A percentile compares a stretch with the other conserved stretches of the same genome.
Conservation (phyloP, 805 yeast species). For the Nakazawaea wickerhamii region DNA sequence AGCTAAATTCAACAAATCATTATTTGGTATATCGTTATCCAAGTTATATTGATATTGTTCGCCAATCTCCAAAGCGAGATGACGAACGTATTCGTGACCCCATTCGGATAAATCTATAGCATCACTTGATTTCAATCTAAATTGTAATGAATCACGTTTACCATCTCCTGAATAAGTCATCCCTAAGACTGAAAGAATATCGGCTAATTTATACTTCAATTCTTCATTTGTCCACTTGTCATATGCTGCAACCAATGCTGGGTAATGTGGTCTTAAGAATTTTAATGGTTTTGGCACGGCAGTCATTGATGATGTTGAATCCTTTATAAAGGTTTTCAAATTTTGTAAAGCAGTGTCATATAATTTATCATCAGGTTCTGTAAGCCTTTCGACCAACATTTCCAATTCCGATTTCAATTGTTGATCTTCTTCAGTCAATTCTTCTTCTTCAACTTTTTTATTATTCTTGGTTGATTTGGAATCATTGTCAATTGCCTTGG, state of each 20-base stretch:
- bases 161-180: conserved; percentile 89
- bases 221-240: conserved; percentile 54
- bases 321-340: conserved; percentile 74
- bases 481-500: conserved; percentile 6
- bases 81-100: conserved; percentile 99
- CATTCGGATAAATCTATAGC: conserved; percentile 54
- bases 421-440: conserved; percentile 88
- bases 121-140: conserved; percentile 48
- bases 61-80: conserved; percentile 92
- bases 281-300: conserved; percentile 99
- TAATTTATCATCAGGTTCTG: conserved; percentile 44
- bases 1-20: conserved; percentile 53
- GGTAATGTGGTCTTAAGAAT: conserved; percentile 85
- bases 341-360: conserved; percentile 60
- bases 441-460: conserved; percentile 55
- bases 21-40: conserved; percentile 23
- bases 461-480: conserved; percentile 17
- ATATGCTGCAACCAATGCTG: conserved; percentile 58
- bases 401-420: conserved; percentile 84
- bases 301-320: conserved; percentile 96
- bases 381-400: conserved; percentile 73
- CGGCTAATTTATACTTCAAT: conserved; percentile 64
- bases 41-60: conserved; percentile 61
- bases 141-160: conserved; percentile 72
- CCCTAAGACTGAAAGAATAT: conserved; percentile 85